These are phyloP conservation scores for Ceriops tagal DNA, from an alignment of 345 rosid genomes.

Conservation along the genomic window DNA sequence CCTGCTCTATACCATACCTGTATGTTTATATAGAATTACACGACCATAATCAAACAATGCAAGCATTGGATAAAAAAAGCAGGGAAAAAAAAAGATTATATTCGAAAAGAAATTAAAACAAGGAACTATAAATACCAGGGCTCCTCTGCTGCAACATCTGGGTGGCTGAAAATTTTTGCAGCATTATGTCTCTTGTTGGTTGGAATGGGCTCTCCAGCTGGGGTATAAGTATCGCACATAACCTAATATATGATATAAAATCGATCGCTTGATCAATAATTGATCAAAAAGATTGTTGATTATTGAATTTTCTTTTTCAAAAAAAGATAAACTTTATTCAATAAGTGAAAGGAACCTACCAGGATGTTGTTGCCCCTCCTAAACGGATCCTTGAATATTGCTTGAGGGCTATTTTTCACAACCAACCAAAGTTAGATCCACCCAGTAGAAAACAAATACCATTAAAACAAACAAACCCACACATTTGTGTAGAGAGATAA, in stretches of 20 bases:
- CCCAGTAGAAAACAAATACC: background rate
- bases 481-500: too few species aligned
- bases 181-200: constrained; percentile 13
- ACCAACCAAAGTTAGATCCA: background rate
- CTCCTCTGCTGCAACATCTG: background rate
- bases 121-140: background rate
- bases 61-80: background rate
- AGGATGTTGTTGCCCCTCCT: constrained; percentile 17
- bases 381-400: constrained; percentile 11
- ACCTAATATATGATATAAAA: constrained; percentile 2
- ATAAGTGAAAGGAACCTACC: background rate
- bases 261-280: too few species aligned
- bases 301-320: background rate
- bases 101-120: background rate
- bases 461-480: background rate
- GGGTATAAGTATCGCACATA: constrained; percentile 21
- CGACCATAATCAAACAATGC: background rate
- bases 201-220: constrained; percentile 15
- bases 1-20: constrained; percentile 29
- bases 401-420: background rate
- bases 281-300: too few species aligned
- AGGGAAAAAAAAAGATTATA: background rate
- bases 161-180: constrained; percentile 12
- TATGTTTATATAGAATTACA: background rate
- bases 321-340: too few species aligned